These are phyloP conservation scores for Ascochyta koolunga DNA, from an alignment of 2,329 filamentous ascomycete genomes.

Conservation along the genomic window DNA sequence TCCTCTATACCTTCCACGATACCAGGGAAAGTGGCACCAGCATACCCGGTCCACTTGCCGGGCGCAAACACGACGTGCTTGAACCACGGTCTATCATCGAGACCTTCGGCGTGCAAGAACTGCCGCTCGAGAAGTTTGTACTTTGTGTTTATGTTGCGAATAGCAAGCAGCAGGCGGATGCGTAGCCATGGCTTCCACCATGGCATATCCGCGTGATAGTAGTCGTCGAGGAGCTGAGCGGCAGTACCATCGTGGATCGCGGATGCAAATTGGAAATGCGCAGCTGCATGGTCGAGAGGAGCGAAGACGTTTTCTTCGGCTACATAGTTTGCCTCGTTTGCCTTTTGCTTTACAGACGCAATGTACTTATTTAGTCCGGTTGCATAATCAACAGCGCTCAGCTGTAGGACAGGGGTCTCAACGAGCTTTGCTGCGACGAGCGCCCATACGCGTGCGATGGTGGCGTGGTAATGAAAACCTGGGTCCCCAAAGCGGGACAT, in stretches of 20 bases:
- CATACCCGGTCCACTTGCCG: constrained; percentile 88
- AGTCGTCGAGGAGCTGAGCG: constrained; percentile 53
- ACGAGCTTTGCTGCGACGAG: constrained; percentile 54
- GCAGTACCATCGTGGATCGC: constrained; percentile 59
- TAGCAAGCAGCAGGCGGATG: constrained; percentile 66
- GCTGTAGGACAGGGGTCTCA: constrained; percentile 55
- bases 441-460: constrained; percentile 55
- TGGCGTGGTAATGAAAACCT: constrained; percentile 63
- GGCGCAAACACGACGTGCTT: constrained; percentile 95
- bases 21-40: constrained; percentile 72
- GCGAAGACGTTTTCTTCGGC: constrained; percentile 40
- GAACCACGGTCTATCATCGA: constrained; percentile 85
- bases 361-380: constrained; percentile 51
- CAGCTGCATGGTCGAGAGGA: constrained; percentile 57
- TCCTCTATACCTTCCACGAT: constrained; percentile 67
- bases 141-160: constrained; percentile 73
- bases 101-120: constrained; percentile 75
- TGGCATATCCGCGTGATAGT: constrained; percentile 60
- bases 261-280: constrained; percentile 56
- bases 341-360: constrained; percentile 47
- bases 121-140: constrained; percentile 85
- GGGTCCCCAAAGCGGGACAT: constrained; percentile 79
- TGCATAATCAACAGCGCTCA: constrained; percentile 57
- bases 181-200: constrained; percentile 81
- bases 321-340: constrained; percentile 10